phyloP scores from a whole-genome alignment of 129 eudicot genomes.

The Arctium minus region DNA sequence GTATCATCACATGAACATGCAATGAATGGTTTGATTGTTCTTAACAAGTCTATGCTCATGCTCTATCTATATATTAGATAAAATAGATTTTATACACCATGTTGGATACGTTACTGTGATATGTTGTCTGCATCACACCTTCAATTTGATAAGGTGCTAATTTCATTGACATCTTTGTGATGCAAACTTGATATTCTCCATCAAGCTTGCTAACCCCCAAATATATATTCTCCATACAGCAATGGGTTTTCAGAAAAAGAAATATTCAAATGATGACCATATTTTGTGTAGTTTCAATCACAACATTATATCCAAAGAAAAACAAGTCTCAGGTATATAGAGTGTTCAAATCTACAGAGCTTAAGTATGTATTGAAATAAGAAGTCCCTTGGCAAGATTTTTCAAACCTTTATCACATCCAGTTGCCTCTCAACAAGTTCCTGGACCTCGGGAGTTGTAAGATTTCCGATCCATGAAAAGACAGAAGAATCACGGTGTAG shows the following conservation, averaged over 20 bases:
- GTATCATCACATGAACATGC: too few relatives aligned
- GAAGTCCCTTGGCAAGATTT: neutral
- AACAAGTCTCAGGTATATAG: neutral
- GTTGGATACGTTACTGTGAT: neutral
- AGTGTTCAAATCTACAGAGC: neutral
- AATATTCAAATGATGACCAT: too few relatives aligned
- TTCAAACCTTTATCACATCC: slow-evolving; percentile 78
- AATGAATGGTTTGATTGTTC: too few relatives aligned
- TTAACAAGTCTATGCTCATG: neutral
- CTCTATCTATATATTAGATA: neutral
- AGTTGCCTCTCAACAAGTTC: slow-evolving; percentile 94
- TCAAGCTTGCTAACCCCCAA: neutral
- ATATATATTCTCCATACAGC: neutral
- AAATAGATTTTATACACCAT: neutral
- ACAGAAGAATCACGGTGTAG: slow-evolving; percentile 64
- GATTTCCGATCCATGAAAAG: slow-evolving; percentile 83
- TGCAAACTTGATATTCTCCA: neutral
- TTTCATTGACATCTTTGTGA: neutral
- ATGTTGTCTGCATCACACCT: neutral
- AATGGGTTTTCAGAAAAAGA: neutral
- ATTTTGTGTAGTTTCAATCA: too few relatives aligned
- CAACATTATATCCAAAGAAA: neutral
- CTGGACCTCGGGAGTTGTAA: slow-evolving; percentile 72
- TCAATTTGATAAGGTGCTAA: neutral
- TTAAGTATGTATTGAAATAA: neutral